Base-by-base conservation (phyloP, 805 yeast species). In the Teunomyces panamensis region DNA sequence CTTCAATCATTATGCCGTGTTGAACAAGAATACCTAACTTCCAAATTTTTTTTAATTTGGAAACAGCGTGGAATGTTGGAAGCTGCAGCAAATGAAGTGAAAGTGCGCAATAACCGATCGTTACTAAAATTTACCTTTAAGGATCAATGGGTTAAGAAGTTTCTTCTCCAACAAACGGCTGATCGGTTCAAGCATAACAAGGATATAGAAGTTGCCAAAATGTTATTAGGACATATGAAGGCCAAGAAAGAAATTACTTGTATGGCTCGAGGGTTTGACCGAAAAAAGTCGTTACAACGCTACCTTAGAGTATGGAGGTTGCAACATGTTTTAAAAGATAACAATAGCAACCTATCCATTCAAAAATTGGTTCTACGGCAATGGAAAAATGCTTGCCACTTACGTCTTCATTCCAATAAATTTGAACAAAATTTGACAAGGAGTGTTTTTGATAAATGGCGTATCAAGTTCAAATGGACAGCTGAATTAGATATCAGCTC, bases 31-130 rank as follows among this genome's bases (percentile, higher is more conserved):
- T 56, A 59, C 32, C 20, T 57, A 5, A 30, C 48, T 24, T 44
- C 30, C 9, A 54, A 49, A 28, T 52, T 39, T 28, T 55, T 65
- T 29, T 24, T 42, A 1, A 39, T 26, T 0, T 64, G 68, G 67
- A 39, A 34, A n/a, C 30, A 42, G 5, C 14, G 30, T 4, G 24
- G 24, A 27, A 5, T 14, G 14, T 36, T 54, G 13, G 39, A 44
- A 11, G 20, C 4, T 10, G 32, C 26, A 11, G 17, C 43, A 3
- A 36, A 45, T 4, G 26, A 47, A 32, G 49, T 49, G 4, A 44
- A 39, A 33, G 10, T 8, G 9, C 35, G 27, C n/a, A 51, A 46
- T 16, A 42, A 55, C 32, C 14, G 8, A 6, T 16, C 24, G 4
- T 35, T 62, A 4, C 26, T 49, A 7, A 27, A 24, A 9, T 48